Evolutionary conservation across 164 flowering plant genomes (phyloP).

Genomic region (Brasenia schreberi): DNA sequence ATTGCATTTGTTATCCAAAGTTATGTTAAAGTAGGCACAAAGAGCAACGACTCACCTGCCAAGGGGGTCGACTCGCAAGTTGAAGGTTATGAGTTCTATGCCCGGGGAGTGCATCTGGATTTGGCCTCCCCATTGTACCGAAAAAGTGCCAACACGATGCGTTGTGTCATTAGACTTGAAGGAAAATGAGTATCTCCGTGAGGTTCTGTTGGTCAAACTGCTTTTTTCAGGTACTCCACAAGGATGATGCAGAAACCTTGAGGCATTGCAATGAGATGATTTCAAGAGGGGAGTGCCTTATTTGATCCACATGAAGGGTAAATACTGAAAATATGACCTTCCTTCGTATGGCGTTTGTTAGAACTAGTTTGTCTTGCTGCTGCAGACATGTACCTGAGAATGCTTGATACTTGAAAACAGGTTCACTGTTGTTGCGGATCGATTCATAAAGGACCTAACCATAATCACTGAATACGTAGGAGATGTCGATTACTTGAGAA

Average conservation of each 20-base stretch:
- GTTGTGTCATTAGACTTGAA: neutral
- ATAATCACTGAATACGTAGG: constrained; percentile 86
- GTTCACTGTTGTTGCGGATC: constrained; percentile 91
- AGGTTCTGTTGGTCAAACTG: neutral
- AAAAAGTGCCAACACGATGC: neutral
- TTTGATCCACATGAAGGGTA: constrained; percentile 88
- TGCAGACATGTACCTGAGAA: neutral
- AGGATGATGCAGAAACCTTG: constrained; percentile 63
- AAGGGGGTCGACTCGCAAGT: too few species aligned
- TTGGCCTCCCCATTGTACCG: neutral
- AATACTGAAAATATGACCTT: neutral
- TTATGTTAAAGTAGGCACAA: too few species aligned
- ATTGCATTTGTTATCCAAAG: too few species aligned
- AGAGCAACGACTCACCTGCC: too few species aligned
- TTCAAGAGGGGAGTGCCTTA: constrained; percentile 81
- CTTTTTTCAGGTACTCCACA: constrained; percentile 40
- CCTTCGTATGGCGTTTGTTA: neutral
- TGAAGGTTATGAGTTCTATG: neutral
- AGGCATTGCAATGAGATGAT: constrained; percentile 69
- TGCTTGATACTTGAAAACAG: constrained; percentile 22
- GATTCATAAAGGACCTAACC: constrained; percentile 58
- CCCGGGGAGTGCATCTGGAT: neutral
- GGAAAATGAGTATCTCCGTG: neutral
- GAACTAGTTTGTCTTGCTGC: neutral
- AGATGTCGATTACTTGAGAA: constrained; percentile 77